Conservation (phyloP, 371 early-diverging fungal species). For the Mucor saturninus region DNA sequence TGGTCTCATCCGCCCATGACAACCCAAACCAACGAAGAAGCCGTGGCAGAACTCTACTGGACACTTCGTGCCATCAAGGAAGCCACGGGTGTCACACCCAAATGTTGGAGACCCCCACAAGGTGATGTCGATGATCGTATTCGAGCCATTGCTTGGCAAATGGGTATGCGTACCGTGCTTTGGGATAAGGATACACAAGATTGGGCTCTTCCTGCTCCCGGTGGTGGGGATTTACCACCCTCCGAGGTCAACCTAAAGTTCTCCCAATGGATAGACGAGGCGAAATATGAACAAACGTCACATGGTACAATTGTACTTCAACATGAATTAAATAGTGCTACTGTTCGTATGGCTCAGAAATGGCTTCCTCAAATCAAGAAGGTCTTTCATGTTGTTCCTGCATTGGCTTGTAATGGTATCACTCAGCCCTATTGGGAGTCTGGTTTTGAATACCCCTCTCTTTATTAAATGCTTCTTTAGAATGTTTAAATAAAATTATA, state of each 20-base stretch:
- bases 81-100: constrained; percentile 53
- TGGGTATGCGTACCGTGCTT: constrained; percentile 45
- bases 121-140: constrained; percentile 58
- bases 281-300: constrained; percentile 28
- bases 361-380: constrained; percentile 46
- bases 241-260: constrained; percentile 14
- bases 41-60: constrained; percentile 62
- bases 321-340: constrained; percentile 52
- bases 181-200: constrained; percentile 46
- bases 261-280: constrained; percentile 34
- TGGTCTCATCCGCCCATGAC: constrained; percentile 66
- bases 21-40: constrained; percentile 47
- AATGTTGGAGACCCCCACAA: constrained; percentile 59
- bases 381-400: constrained; percentile 42
- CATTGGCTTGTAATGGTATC: constrained; percentile 44
- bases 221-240: constrained; percentile 7
- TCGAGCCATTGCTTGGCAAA: constrained; percentile 51
- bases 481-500: no score
- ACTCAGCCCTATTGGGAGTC: constrained; percentile 52
- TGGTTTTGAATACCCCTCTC: constrained; percentile 34
- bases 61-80: constrained; percentile 54
- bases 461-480: background rate
- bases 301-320: constrained; percentile 50
- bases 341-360: constrained; percentile 45
- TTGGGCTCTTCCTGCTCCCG: constrained; percentile 33